Percentiles rank a stretch among this genome's conserved stretches.
Evolutionary conservation across 2,329 filamentous ascomycete genomes (phyloP).

Genomic region (Lachnellula subtilissima): DNA sequence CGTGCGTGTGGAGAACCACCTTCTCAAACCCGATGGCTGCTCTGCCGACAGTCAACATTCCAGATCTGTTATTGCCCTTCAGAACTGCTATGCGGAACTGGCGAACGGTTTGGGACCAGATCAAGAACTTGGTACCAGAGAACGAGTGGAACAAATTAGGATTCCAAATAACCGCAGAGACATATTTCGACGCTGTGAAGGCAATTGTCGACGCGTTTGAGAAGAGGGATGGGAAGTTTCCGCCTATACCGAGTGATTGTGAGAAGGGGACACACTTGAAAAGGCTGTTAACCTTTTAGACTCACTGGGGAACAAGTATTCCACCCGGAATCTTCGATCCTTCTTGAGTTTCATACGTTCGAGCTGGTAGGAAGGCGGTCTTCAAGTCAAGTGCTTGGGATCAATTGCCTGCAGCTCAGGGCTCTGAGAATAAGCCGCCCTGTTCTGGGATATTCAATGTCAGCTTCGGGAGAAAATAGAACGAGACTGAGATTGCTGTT

Average conservation of each 20-base stretch:
- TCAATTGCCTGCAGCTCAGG: background rate
- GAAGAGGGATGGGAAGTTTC: conserved; percentile 19
- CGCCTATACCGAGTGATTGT: conserved; percentile 26
- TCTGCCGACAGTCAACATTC: conserved; percentile 15
- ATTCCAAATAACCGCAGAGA: conserved; percentile 29
- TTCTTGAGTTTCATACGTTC: background rate
- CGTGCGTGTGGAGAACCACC: conserved; percentile 26
- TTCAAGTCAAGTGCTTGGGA: too few species aligned
- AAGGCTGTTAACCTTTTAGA: conserved; percentile 22
- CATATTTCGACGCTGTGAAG: conserved; percentile 25
- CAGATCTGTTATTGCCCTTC: conserved; percentile 21
- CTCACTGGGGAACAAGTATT: background rate
- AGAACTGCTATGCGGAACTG: conserved; percentile 27
- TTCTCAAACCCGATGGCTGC: conserved; percentile 24
- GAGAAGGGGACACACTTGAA: conserved; percentile 29
- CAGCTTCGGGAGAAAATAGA: background rate
- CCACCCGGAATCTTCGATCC: background rate
- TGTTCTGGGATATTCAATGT: background rate
- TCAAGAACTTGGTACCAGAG: conserved; percentile 12
- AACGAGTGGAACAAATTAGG: conserved; percentile 28
- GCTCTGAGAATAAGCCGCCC: background rate
- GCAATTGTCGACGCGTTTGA: conserved; percentile 24
- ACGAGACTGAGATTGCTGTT: too few species aligned
- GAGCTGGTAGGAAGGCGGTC: background rate
- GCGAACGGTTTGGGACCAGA: conserved; percentile 29